phyloP scores from a whole-genome alignment of 306 rosid species.

The Sicyos edulis region DNA sequence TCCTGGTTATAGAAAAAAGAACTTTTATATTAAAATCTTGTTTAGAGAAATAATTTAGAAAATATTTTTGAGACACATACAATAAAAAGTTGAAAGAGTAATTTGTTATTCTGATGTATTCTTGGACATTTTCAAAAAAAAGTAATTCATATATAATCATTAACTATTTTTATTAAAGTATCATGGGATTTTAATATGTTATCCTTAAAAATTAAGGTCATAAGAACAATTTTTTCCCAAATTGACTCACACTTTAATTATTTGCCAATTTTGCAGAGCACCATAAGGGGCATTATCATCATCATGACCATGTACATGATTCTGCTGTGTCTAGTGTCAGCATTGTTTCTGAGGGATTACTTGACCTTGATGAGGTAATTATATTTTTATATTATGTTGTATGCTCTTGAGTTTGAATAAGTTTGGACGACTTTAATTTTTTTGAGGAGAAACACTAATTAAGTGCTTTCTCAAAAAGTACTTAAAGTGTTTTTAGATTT shows the following conservation, averaged over 20 bases:
- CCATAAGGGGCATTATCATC: constrained; percentile 42
- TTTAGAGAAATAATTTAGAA: not conserved
- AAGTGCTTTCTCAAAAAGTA: not conserved
- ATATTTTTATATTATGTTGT: not conserved
- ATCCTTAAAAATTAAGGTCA: not conserved
- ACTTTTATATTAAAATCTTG: too few relatives aligned
- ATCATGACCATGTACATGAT: constrained; percentile 69
- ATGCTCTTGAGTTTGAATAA: not conserved
- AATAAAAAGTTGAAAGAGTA: not conserved
- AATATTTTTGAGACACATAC: not conserved
- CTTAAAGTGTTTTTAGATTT: not conserved
- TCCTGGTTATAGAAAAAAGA: too few relatives aligned
- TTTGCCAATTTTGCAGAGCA: constrained; percentile 35
- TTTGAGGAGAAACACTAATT: not conserved
- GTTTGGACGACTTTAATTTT: not conserved
- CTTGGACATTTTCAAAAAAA: not conserved
- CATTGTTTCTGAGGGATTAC: constrained; percentile 72
- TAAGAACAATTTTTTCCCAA: not conserved
- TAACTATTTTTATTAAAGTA: not conserved
- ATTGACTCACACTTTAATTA: not conserved
- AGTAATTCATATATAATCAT: not conserved
- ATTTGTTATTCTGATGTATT: not conserved
- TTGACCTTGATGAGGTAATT: constrained; percentile 82
- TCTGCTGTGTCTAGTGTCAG: constrained; percentile 75
- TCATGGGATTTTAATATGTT: not conserved